These are phyloP conservation scores for Dactylella cylindrospora DNA, from an alignment of 2,329 filamentous ascomycete species.

Conservation along the genomic window DNA sequence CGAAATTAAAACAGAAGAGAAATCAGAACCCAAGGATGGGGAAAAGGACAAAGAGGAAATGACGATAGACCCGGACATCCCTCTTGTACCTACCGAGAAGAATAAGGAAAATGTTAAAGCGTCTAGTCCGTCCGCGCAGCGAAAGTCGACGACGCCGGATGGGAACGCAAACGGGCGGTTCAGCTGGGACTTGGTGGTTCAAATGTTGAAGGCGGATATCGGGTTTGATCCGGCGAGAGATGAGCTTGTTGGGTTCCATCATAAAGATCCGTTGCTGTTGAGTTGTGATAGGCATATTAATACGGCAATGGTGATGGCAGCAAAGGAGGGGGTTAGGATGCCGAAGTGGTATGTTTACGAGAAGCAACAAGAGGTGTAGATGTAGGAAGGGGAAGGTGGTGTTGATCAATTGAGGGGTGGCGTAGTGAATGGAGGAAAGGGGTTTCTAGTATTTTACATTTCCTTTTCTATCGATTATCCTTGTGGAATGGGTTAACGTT, in stretches of 20 bases:
- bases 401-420: no score
- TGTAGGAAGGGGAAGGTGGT: no score
- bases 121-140: background rate
- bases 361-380: conserved; percentile 19
- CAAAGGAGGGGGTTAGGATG: conserved; percentile 43
- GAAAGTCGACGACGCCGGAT: conserved; percentile 30
- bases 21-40: background rate
- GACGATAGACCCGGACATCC: background rate
- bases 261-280: conserved; percentile 33
- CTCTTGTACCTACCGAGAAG: background rate
- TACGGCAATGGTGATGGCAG: conserved; percentile 42
- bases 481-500: no score
- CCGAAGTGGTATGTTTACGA: conserved; percentile 43
- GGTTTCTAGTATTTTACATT: no score
- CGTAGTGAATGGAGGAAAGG: no score
- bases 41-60: conserved; percentile 1
- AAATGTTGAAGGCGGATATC: conserved; percentile 37
- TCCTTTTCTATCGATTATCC: no score
- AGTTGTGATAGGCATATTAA: conserved; percentile 40
- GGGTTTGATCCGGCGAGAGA: conserved; percentile 39
- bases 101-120: background rate
- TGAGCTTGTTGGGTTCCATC: conserved; percentile 37
- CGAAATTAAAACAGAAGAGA: background rate
- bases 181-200: conserved; percentile 41
- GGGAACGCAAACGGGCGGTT: conserved; percentile 21